Conservation (phyloP, 345 rosid species). For the Salix arbutifolia region DNA sequence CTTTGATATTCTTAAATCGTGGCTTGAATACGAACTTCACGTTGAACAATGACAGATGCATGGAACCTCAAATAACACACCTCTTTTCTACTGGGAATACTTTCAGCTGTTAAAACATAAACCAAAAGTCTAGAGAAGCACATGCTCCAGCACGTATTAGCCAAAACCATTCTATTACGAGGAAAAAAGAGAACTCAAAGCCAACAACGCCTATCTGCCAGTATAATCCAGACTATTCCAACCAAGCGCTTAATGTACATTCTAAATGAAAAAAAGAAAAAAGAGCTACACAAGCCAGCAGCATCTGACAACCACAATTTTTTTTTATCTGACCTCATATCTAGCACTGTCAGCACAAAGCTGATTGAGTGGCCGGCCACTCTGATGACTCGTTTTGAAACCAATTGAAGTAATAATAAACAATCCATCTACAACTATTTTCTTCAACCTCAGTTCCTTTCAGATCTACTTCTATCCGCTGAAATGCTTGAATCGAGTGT, state of each 20-base stretch:
- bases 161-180: slow-evolving; percentile 3
- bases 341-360: slow-evolving; percentile 6
- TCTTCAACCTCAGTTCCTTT: slow-evolving; percentile 51
- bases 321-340: slow-evolving; percentile 8
- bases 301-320: slow-evolving; percentile 4
- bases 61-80: neutral
- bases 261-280: slow-evolving; percentile 14
- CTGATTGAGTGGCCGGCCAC: slow-evolving; percentile 1
- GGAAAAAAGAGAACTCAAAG: slow-evolving; percentile 9
- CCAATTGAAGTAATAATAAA: slow-evolving; percentile 9
- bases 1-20: neutral
- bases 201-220: slow-evolving; percentile 5
- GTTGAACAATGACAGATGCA: neutral
- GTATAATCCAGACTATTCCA: slow-evolving; percentile 15
- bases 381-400: slow-evolving; percentile 9
- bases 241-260: slow-evolving; percentile 30
- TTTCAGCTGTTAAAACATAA: too few species aligned
- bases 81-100: slow-evolving; percentile 13
- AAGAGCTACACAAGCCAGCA: slow-evolving; percentile 25
- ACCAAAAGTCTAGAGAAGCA: too few species aligned
- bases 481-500: slow-evolving; percentile 49
- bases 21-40: neutral
- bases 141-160: neutral
- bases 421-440: slow-evolving; percentile 23
- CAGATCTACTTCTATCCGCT: slow-evolving; percentile 57